A percentile compares a stretch with the other conserved stretches of the same genome.
Evolutionary conservation across 2,329 filamentous ascomycete genomes (phyloP).

Genomic region (Coleophoma crateriformis): DNA sequence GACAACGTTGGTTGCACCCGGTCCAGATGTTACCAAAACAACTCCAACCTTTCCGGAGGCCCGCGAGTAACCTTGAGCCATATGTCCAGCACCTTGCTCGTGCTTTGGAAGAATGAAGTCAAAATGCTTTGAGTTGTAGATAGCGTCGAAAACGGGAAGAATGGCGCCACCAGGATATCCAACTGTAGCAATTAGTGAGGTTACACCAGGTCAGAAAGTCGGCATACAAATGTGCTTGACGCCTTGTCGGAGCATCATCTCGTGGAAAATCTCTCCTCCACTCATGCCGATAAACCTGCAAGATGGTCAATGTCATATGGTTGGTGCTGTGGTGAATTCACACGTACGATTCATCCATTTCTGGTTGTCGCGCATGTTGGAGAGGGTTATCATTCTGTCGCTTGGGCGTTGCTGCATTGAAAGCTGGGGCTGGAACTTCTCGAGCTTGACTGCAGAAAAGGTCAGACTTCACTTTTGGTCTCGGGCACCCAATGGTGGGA

Average conservation of each 20-base stretch:
- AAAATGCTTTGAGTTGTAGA: slow-evolving; percentile 96
- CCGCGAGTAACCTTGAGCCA: slow-evolving; percentile 95
- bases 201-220: too few relatives aligned
- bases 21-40: slow-evolving; percentile 92
- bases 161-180: slow-evolving; percentile 94
- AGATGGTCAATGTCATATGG: slow-evolving; percentile 5
- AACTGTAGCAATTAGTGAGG: slow-evolving; percentile 38
- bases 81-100: slow-evolving; percentile 96
- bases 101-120: slow-evolving; percentile 93
- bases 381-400: slow-evolving; percentile 51
- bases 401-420: slow-evolving; percentile 41
- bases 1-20: slow-evolving; percentile 92
- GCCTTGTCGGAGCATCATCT: slow-evolving; percentile 93
- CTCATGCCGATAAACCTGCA: slow-evolving; percentile 84
- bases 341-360: slow-evolving; percentile 78
- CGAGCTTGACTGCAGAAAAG: slow-evolving; percentile 41
- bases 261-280: slow-evolving; percentile 95
- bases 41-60: slow-evolving; percentile 92
- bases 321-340: slow-evolving; percentile 10
- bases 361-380: slow-evolving; percentile 58
- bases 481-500: too few relatives aligned
- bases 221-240: slow-evolving; percentile 92
- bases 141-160: slow-evolving; percentile 95
- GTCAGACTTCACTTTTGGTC: too few relatives aligned
- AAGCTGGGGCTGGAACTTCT: slow-evolving; percentile 57